A percentile compares a stretch with the other conserved stretches of the same genome.
These are phyloP conservation scores for Paracamarosporium sp. DNA, from an alignment of 2,329 filamentous ascomycete species.

Conservation along the genomic window DNA sequence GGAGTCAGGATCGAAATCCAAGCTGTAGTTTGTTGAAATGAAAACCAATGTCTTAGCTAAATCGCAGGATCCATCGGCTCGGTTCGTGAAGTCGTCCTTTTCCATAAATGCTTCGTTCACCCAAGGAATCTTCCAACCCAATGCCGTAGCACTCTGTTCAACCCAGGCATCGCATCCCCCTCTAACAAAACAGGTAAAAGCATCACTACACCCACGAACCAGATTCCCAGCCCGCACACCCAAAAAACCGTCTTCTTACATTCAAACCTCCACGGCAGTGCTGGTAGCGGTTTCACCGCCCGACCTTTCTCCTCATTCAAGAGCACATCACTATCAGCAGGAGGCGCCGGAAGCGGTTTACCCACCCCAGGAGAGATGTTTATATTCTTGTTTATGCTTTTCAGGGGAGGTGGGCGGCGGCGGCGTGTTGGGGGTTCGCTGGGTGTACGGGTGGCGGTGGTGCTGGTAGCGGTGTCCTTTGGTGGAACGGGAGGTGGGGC, in stretches of 20 bases:
- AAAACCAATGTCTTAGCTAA: background rate
- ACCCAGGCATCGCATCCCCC: constrained; percentile 34
- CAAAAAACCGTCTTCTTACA: constrained; percentile 16
- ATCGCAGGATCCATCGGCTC: too few relatives aligned
- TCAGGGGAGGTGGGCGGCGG: background rate
- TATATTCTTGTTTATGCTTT: too few relatives aligned
- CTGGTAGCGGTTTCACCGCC: constrained; percentile 20
- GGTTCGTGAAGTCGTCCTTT: too few relatives aligned
- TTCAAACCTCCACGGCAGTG: constrained; percentile 9
- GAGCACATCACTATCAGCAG: too few relatives aligned
- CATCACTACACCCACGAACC: constrained; percentile 33
- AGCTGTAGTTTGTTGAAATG: constrained; percentile 27
- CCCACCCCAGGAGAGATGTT: too few relatives aligned
- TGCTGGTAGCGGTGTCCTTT: background rate
- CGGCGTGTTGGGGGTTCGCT: background rate
- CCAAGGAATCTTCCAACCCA: background rate
- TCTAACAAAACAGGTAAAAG: constrained; percentile 35
- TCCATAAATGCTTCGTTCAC: too few relatives aligned
- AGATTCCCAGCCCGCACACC: constrained; percentile 22
- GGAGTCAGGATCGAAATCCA: constrained; percentile 38
- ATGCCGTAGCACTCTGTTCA: constrained; percentile 27
- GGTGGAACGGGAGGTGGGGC: background rate
- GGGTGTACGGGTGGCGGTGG: background rate
- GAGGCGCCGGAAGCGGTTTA: too few relatives aligned
- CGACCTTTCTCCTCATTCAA: background rate